A percentile compares a stretch with the other conserved stretches of the same genome.
Evolutionary conservation across 2,329 filamentous ascomycete species (phyloP).

Genomic region (Xylaria sp.): DNA sequence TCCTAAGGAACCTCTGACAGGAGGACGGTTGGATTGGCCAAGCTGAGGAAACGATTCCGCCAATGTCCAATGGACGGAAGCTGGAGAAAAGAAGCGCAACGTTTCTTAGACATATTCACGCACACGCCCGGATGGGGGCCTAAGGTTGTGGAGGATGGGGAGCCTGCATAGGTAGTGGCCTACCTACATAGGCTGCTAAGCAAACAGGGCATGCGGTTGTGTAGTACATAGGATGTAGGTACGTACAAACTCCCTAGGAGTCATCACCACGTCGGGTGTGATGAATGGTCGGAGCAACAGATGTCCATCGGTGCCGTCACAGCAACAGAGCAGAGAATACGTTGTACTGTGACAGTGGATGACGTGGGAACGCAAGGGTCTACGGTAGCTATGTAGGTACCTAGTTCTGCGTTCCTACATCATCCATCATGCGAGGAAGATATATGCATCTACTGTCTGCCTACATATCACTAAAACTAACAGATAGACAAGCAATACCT

Average conservation of each 20-base stretch:
- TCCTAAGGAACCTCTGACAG: conserved; percentile 10
- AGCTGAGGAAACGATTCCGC: conserved; percentile 11
- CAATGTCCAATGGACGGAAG: conserved; percentile 12
- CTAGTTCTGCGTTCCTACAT: background rate
- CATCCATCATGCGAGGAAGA: too few species aligned
- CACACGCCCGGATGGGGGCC: too few species aligned
- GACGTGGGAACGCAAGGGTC: background rate
- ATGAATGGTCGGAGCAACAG: background rate
- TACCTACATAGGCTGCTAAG: too few species aligned
- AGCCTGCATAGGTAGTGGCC: background rate
- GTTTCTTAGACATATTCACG: too few species aligned
- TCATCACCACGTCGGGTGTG: background rate
- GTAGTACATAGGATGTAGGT: background rate
- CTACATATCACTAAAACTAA: too few species aligned
- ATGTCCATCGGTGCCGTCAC: background rate
- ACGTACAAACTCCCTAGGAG: background rate
- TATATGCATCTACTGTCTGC: too few species aligned
- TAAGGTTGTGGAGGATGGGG: background rate
- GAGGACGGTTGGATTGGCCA: conserved; percentile 16
- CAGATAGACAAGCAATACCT: too few species aligned
- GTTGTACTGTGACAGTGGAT: background rate
- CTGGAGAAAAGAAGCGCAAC: conserved; percentile 12
- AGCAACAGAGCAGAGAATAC: background rate
- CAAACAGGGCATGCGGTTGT: too few species aligned
- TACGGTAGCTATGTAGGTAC: too few species aligned